Percentiles rank a stretch among this genome's conserved stretches.
Conservation (phyloP, 768 basidiomycete species). For the Pisolithus microcarpus region DNA sequence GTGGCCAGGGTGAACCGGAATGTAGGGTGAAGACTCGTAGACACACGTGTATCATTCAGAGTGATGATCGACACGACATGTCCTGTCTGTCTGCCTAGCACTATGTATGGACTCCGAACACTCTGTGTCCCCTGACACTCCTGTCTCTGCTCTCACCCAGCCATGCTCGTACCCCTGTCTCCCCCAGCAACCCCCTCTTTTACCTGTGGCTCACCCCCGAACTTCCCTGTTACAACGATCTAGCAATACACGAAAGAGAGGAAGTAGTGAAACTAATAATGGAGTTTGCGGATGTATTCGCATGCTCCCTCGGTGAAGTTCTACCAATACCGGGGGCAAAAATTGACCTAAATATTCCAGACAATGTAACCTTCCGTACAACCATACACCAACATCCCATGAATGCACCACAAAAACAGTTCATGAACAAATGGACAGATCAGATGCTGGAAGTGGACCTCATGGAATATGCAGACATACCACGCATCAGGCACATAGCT, state of each 20-base stretch:
- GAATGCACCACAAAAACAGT: not conserved
- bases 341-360: not conserved
- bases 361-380: not conserved
- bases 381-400: not conserved
- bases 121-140: too few species aligned
- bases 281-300: slow-evolving; percentile 34
- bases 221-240: too few species aligned
- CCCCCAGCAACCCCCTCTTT: too few species aligned
- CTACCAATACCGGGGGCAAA: slow-evolving; percentile 8
- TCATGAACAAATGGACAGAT: not conserved
- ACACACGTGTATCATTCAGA: too few species aligned
- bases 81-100: too few species aligned
- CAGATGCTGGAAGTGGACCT: not conserved
- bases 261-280: slow-evolving; percentile 19
- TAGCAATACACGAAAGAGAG: slow-evolving; percentile 16
- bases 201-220: too few species aligned
- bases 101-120: too few species aligned
- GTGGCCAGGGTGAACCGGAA: too few species aligned
- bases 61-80: too few species aligned
- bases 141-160: too few species aligned
- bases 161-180: too few species aligned
- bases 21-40: too few species aligned
- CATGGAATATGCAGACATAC: not conserved
- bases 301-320: slow-evolving; percentile 34
- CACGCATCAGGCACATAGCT: not conserved